Evolutionary conservation across 345 rosid genomes (phyloP), one percentile per base, ranked within the genome.

Genomic region (Lumnitzera littorea): DNA sequence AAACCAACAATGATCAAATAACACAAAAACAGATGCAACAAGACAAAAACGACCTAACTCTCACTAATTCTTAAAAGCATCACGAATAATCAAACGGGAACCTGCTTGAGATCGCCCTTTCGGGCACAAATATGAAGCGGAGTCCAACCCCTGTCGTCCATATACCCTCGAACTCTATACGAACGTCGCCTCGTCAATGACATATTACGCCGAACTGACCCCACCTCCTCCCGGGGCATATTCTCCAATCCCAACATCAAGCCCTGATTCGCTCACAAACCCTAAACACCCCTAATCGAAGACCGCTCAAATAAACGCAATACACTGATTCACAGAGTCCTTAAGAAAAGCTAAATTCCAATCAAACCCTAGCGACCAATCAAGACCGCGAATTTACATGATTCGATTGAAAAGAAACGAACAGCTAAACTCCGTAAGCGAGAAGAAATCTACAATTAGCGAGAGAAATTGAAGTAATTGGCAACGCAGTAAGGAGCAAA

Each of bases 81-180:
- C 43, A 36, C 7, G 43, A 9, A 4, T 0, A 36, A 36, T 36
- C 9, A 5, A 11, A 54, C 3, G 31, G 46, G 2, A 58, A 86
- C 94, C 75, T 76, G 76, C 72, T 70, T 81, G 72, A 90, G 75
- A 72, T 94, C 95, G 43, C 99, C 99, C 76, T 86, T 84, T 24
- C 90, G 71, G 17, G 99, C 91, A 70, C 82, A 83, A 24, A 94
- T 74, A 51, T 94, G 99, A 56, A 94, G 95, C 61, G 69, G 68
- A 60, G 95, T 87, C 97, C 97, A 94, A 9, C 99, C 99, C 65
- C 99, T 77, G 55, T 94, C 99, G 57, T 94, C 95, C 49, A 74
- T 71, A 56, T 70, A 95, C 2, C 70, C 67, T 47, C 76, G 74
- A 53, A 78, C 65, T 67, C 74, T 76, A 29, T 78, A 74, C 5